phyloP scores from a whole-genome alignment of 2,329 filamentous ascomycete species.

The Cladophialophora carrionii region DNA sequence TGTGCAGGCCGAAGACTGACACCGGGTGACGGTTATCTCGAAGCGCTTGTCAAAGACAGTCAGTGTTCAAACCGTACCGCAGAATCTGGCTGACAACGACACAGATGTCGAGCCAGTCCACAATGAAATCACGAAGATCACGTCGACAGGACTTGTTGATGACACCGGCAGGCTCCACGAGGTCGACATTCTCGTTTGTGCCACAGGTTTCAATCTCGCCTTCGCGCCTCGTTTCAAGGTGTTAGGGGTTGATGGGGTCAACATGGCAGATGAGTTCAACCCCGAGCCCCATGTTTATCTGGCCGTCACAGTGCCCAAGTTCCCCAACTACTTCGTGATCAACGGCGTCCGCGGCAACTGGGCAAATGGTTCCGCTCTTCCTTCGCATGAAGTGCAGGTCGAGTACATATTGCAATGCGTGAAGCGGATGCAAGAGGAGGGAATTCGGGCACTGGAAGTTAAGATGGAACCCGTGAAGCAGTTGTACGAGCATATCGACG shows the following conservation, averaged over 20 bases:
- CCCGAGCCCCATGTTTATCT: conserved; percentile 25
- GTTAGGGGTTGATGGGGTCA: conserved; percentile 16
- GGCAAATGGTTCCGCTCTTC: conserved; percentile 19
- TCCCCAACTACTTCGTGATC: conserved; percentile 33
- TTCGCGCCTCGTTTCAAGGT: conserved; percentile 28
- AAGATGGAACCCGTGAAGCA: conserved; percentile 21
- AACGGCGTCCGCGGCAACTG: conserved; percentile 24
- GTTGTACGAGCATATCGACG: conserved; percentile 28
- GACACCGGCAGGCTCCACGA: conserved; percentile 45
- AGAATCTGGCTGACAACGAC: not conserved
- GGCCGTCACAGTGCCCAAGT: conserved; percentile 23
- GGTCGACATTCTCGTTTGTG: conserved; percentile 48
- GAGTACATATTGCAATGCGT: conserved; percentile 29
- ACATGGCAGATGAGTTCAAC: conserved; percentile 19
- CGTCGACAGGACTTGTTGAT: conserved; percentile 46
- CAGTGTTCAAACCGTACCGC: conserved; percentile 1
- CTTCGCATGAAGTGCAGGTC: conserved; percentile 21
- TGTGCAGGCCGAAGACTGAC: conserved; percentile 48
- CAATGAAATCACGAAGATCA: conserved; percentile 49
- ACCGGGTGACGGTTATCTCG: conserved; percentile 57
- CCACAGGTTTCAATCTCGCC: conserved; percentile 49
- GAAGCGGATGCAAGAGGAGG: conserved; percentile 24
- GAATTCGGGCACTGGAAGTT: conserved; percentile 24
- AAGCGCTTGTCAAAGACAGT: conserved; percentile 48
- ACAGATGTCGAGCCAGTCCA: conserved; percentile 33